A percentile compares a stretch with the other conserved stretches of the same genome.
Evolutionary conservation across 2,329 filamentous ascomycete genomes (phyloP).

Genomic region (Alternaria gaisen): DNA sequence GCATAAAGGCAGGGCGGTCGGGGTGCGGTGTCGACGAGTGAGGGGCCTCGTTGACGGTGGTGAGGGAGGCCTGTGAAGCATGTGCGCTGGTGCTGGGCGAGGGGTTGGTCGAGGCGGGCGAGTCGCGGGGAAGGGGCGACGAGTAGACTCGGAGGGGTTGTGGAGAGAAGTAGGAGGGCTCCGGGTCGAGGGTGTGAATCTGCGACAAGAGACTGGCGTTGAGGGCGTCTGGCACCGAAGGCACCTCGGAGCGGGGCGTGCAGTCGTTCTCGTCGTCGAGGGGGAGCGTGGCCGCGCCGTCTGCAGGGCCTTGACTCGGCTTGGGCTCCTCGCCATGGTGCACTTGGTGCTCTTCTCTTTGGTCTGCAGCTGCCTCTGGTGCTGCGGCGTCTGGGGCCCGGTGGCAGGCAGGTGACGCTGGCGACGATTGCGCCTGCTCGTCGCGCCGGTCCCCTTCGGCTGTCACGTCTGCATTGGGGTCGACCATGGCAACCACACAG

Average conservation of each 20-base stretch:
- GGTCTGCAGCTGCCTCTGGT: slow-evolving; percentile 17
- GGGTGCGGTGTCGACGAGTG: slow-evolving; percentile 24
- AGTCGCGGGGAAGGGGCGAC: slow-evolving; percentile 41
- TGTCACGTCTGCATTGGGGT: slow-evolving; percentile 37
- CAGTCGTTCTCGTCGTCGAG: slow-evolving; percentile 44
- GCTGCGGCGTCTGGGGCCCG: slow-evolving; percentile 21
- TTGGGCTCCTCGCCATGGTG: slow-evolving; percentile 16
- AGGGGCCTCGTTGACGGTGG: slow-evolving; percentile 17
- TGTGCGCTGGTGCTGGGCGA: slow-evolving; percentile 45
- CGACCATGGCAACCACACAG: slow-evolving; percentile 42
- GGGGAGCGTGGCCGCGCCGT: not conserved
- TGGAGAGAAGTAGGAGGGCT: slow-evolving; percentile 52
- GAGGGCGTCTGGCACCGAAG: slow-evolving; percentile 40
- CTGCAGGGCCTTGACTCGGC: slow-evolving; percentile 15
- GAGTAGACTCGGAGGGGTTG: slow-evolving; percentile 48
- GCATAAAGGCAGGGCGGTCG: slow-evolving; percentile 52
- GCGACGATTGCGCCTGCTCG: slow-evolving; percentile 27
- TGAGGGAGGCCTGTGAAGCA: slow-evolving; percentile 36
- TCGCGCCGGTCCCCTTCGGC: slow-evolving; percentile 27
- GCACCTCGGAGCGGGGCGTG: slow-evolving; percentile 54
- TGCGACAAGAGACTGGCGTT: slow-evolving; percentile 31
- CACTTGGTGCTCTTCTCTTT: not conserved
- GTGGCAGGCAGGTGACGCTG: slow-evolving; percentile 28
- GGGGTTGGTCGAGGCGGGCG: slow-evolving; percentile 39
- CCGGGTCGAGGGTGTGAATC: slow-evolving; percentile 33